A percentile compares a stretch with the other conserved stretches of the same genome.
phyloP scores from a whole-genome alignment of 768 basidiomycete genomes.

The Dentipellis fragilis region DNA sequence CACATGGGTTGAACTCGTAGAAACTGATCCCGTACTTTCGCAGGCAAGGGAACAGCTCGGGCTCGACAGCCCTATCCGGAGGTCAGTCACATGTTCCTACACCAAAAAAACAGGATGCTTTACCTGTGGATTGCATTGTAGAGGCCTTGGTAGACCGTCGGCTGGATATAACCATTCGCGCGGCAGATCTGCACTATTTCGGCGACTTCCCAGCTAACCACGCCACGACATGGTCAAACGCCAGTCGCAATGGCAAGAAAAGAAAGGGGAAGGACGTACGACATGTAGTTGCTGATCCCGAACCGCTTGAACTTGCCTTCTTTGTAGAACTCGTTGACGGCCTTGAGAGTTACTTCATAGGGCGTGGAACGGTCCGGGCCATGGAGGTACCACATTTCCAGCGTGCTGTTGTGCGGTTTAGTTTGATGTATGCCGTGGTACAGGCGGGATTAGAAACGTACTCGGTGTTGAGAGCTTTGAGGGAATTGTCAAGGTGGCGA shows the following conservation, averaged over 20 bases:
- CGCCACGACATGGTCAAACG: not conserved
- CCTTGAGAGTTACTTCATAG: too few relatives aligned
- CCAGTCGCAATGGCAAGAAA: conserved; percentile 3
- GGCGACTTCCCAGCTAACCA: conserved; percentile 31
- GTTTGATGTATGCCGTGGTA: not conserved
- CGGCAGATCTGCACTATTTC: conserved; percentile 27
- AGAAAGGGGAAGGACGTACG: conserved; percentile 23
- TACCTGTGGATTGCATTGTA: conserved; percentile 33
- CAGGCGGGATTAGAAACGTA: conserved; percentile 17
- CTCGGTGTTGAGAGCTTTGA: conserved; percentile 40
- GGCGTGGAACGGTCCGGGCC: too few relatives aligned
- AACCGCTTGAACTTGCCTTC: too few relatives aligned
- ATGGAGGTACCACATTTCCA: conserved; percentile 43
- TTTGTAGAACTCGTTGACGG: too few relatives aligned
- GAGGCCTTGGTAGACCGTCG: conserved; percentile 38
- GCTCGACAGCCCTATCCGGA: conserved; percentile 23
- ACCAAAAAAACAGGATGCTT: not conserved
- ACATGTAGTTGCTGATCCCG: too few relatives aligned
- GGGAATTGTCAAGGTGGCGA: conserved; percentile 22
- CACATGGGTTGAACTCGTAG: too few relatives aligned
- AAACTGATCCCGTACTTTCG: conserved; percentile 31
- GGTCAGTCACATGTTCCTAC: not conserved
- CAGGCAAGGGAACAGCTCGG: conserved; percentile 33
- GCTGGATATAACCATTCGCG: conserved; percentile 34
- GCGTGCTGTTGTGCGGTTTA: conserved; percentile 5